phyloP scores from a whole-genome alignment of 2,329 filamentous ascomycete species.

The Didymosphaeria variabile region DNA sequence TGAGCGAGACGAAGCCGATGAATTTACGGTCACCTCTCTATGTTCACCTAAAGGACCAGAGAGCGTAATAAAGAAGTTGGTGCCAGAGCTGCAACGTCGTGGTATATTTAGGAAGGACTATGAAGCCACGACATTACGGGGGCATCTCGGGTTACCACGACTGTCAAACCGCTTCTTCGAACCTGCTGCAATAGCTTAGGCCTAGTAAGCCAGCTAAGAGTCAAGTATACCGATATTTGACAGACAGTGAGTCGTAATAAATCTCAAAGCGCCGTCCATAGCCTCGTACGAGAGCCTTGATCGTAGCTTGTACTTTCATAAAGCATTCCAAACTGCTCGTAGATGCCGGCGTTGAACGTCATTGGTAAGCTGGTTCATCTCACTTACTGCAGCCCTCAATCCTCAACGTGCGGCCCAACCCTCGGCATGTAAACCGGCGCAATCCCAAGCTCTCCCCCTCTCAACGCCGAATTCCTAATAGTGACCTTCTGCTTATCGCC shows the following conservation, averaged over 20 bases:
- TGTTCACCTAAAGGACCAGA: conserved; percentile 62
- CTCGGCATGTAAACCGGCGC: conserved; percentile 18
- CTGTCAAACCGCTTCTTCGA: conserved; percentile 55
- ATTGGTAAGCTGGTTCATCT: too few species aligned
- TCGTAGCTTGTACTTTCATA: too few species aligned
- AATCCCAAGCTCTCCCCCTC: conserved; percentile 1
- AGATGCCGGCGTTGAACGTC: too few species aligned
- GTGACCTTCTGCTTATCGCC: neutral
- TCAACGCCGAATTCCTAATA: conserved; percentile 6
- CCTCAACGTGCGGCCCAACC: conserved; percentile 16
- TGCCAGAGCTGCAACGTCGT: conserved; percentile 62
- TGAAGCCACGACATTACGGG: conserved; percentile 61
- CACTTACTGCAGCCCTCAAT: neutral
- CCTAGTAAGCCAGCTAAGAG: neutral
- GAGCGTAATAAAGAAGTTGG: conserved; percentile 57
- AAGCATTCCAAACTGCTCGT: too few species aligned
- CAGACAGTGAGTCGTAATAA: too few species aligned
- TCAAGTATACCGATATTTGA: too few species aligned
- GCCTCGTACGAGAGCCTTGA: too few species aligned
- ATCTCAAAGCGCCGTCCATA: too few species aligned
- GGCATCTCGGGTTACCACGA: conserved; percentile 63
- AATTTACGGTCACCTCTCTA: conserved; percentile 62
- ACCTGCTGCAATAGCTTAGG: neutral
- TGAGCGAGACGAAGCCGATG: conserved; percentile 58
- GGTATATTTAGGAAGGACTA: conserved; percentile 64